Base-by-base conservation (phyloP, 2,329 filamentous ascomycete genomes). In the Xylariaceae sp. region DNA sequence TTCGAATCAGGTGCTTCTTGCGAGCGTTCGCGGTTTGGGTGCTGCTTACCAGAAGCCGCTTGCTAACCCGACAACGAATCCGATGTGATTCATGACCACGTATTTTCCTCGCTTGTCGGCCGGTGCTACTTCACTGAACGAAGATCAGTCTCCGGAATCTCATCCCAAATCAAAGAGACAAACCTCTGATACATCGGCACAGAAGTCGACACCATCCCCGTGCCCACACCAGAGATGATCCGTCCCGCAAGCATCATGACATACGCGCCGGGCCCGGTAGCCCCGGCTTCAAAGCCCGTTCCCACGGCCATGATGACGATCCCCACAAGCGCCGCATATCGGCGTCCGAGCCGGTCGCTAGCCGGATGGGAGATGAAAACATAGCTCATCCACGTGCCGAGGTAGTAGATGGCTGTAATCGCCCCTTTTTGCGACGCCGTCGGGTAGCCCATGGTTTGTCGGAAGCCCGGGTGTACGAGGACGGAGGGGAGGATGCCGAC, bases 71-170 rank as follows among this genome's bases (percentile, higher is more conserved):
- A 76, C 75, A 23, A 85, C 78, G 59, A 85, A 80, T 2, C 83
- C 82, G 50, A 84, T 76, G 55, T 85, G 82, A 65, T 85, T 85
- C 70, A 85, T 75, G 8, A 84, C 81, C 1, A 85, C 82, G 59
- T 81, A 82, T 61, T 76, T 76, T 2, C 83, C 82, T 6, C 82
- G 75, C 58, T 82, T 74, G 10, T 73, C 75, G 0, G 82, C 80
- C 0, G 82, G 82, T 0, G 82, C 75, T 17, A 85, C 76, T 67
- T 85, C 82, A 65, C 81, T 83, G 41, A 35, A 17, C 13, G 3
- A 4, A 41, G 1, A 41, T 41, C 11, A 41, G 37, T 41, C 37
- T 41, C 3, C 11, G 37, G 6, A 4, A 41, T 13, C 41, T 13
- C 13, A 13, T 4, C n/a, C 9, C 5, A n/a, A 11, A 2, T 5